phyloP scores from a whole-genome alignment of 768 basidiomycete genomes.

The Epithele typhae region DNA sequence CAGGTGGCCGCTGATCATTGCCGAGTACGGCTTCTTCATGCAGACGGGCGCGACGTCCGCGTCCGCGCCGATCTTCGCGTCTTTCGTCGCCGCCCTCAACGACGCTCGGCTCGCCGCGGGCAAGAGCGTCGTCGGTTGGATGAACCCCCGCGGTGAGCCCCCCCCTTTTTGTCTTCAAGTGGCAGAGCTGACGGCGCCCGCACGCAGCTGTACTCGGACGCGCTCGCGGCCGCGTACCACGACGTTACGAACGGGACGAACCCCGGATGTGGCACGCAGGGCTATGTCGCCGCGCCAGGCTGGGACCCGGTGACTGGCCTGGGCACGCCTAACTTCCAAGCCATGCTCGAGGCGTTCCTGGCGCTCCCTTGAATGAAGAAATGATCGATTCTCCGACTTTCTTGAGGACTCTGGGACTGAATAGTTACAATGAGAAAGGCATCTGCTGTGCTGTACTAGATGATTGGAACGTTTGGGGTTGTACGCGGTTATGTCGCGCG shows the following conservation, averaged over 20 bases:
- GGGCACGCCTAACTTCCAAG: slow-evolving; percentile 27
- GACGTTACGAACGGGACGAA: slow-evolving; percentile 23
- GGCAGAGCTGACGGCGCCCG: too few relatives aligned
- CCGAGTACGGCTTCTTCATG: neutral
- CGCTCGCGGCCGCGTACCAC: slow-evolving; percentile 20
- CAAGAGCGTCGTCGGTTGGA: slow-evolving; percentile 31
- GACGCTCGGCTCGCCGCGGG: slow-evolving; percentile 29
- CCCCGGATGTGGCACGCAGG: slow-evolving; percentile 28
- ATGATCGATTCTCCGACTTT: too few relatives aligned
- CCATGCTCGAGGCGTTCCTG: slow-evolving; percentile 8
- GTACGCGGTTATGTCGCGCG: too few relatives aligned
- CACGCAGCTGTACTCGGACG: slow-evolving; percentile 17
- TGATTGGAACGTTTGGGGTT: too few relatives aligned
- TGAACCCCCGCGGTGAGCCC: slow-evolving; percentile 60
- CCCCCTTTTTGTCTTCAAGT: too few relatives aligned
- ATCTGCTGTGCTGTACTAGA: too few relatives aligned
- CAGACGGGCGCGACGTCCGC: slow-evolving; percentile 24
- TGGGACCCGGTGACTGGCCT: slow-evolving; percentile 33
- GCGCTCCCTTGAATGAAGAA: slow-evolving; percentile 1
- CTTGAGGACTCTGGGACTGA: too few relatives aligned
- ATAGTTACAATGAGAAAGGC: too few relatives aligned
- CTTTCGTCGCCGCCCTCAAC: slow-evolving; percentile 30
- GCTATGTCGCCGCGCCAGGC: slow-evolving; percentile 26
- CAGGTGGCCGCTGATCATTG: too few relatives aligned
- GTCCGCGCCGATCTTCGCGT: slow-evolving; percentile 27